Base-by-base conservation (phyloP, 2,329 filamentous ascomycete species). In the Nigrospora osmanthi region DNA sequence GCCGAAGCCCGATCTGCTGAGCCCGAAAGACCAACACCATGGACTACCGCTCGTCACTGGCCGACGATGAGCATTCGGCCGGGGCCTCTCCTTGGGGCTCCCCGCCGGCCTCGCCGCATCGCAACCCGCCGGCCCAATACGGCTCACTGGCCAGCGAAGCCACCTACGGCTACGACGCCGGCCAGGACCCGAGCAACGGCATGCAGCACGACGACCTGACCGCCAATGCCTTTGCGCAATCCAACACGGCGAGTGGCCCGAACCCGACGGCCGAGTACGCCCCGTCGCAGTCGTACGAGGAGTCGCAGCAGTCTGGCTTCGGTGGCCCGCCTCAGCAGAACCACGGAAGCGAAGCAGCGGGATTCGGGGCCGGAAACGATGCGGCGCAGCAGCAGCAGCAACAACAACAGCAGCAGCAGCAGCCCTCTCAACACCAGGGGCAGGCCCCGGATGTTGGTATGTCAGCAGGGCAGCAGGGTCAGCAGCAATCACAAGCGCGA, bases 41-140 rank as follows among this genome's bases (percentile, higher is more conserved):
- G 77, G 77, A 81, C 63, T 81, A 80, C 61, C 74, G 71, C 60
- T 62, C 75, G 50, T 71, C 75, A 13, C 75, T 79, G 54, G 57
- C 71, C 57, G 76, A 80, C 53, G 64, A 66, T 42, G 77, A 80
- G 38, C 70, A 79, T 51, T 67, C 72, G 15, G 66, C 63, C 38
- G 74, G 68, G 47, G 68, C 66, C 48, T 79, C 76, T 31, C 76
- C 77, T 2, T 80, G 77, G 76, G 76, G 73, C 13, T 71, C 68
- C 46, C 76, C 76, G 6, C 64, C 65, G 19, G 65, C 70, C 14
- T 76, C 76, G 16, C 75, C 76, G 30, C 65, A 66, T 47, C 68
- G 68, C 52, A 68, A 69, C 50, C 65, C 68, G 37, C 59, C 68
- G 19, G 61, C 57, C 49, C 32, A 34, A 33, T 76, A 76, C 54